Conservation (phyloP, 2,329 filamentous ascomycete species). For the Nannizziopsis barbatae region DNA sequence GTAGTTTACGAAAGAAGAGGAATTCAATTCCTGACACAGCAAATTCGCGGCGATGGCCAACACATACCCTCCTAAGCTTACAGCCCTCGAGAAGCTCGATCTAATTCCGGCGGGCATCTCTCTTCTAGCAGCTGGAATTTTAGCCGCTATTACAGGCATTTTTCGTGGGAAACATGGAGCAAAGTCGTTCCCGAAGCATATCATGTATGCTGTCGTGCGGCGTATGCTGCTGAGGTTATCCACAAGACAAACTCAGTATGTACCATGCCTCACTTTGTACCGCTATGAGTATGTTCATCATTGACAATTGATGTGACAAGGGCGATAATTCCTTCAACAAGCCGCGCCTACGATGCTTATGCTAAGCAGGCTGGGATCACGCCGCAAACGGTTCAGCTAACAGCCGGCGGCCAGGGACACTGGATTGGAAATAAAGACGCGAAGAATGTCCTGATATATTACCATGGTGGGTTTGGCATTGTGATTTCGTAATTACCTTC, state of each 20-base stretch:
- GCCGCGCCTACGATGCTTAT: constrained; percentile 20
- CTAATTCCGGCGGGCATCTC: constrained; percentile 22
- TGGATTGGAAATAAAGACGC: constrained; percentile 33
- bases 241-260: constrained; percentile 26
- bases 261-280: background rate
- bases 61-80: constrained; percentile 20
- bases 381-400: constrained; percentile 24
- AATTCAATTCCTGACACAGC: background rate
- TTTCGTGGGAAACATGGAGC: constrained; percentile 32
- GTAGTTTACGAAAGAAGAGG: too few relatives aligned
- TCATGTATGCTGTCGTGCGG: constrained; percentile 26
- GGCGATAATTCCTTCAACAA: constrained; percentile 20
- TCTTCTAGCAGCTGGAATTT: constrained; percentile 21
- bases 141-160: constrained; percentile 26
- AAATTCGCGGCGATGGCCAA: constrained; percentile 1
- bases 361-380: constrained; percentile 21
- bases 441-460: constrained; percentile 31
- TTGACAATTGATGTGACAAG: constrained; percentile 14
- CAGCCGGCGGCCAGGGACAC: constrained; percentile 26
- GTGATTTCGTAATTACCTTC: background rate
- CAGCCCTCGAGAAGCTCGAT: constrained; percentile 28
- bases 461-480: constrained; percentile 23
- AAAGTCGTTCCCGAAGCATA: constrained; percentile 27
- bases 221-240: constrained; percentile 19
- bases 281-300: background rate